Base-by-base conservation (phyloP, 1,284 basidiomycete genomes). In the Apiotrichum porosum region DNA sequence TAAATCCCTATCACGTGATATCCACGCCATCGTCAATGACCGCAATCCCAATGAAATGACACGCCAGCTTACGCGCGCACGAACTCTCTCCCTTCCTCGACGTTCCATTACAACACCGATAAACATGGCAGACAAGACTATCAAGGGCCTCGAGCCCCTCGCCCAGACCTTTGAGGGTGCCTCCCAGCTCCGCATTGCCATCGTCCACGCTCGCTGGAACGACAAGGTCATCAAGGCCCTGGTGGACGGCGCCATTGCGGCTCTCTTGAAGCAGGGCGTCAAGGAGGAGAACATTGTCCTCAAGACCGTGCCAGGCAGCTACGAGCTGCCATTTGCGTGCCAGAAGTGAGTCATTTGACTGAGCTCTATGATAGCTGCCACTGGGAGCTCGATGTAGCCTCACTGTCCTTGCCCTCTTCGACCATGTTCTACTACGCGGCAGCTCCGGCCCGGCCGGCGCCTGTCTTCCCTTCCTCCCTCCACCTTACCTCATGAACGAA, bases 121-220 rank as follows among this genome's bases (percentile, higher is more conserved):
- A 9, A 64, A 17, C 54, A 73, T 69, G 69, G 62, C 70, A 30
- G 71, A 73, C 66, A 61, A 68, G 52, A 74, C 72, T 2, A 66
- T 93, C 79, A 94, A 94, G 77, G 88, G 88, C 42, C 80, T 85
- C 50, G 76, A 79, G 9, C 78, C 81, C 30, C 79, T 84, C 37
- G 69, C 80, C 45, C 77, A 76, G 34, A 74, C 79, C 37, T 80
- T 82, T 76, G 87, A 94, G 63, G 90, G 90, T 42, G n/a, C n/a
- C n/a, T 85, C 87, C 3, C 58, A 78, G 35, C 78, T 92, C 53
- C 83, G 90, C 49, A 76, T 94, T 52, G 87, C 86, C 59, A 92
- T 97, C 65, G 86, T 97, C 4, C 92, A 94, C 69, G 88, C 89
- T 17, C 79, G 88, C 72, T 97, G 92, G 92, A 97, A 97, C 77